Percentiles rank a stretch among this genome's conserved stretches.
Conservation (phyloP, 2,329 filamentous ascomycete species). For the Sporothrix pallida region DNA sequence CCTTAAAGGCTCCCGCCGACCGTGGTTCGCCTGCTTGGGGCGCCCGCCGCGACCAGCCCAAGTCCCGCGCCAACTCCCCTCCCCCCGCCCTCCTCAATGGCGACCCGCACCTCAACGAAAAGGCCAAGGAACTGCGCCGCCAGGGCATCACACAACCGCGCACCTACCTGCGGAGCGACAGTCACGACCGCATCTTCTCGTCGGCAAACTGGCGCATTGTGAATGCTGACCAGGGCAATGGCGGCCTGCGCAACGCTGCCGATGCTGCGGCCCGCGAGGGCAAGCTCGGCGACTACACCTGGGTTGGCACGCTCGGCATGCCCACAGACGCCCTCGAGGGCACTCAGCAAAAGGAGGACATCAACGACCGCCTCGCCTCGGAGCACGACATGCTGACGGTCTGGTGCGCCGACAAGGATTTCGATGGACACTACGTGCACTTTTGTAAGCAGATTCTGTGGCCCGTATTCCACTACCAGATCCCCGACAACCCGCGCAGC, state of each 20-base stretch:
- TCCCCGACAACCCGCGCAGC: constrained; percentile 96
- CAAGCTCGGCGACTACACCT: constrained; percentile 75
- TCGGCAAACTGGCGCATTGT: constrained; percentile 83
- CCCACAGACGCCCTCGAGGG: constrained; percentile 84
- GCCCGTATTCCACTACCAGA: constrained; percentile 98
- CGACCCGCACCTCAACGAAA: constrained; percentile 57
- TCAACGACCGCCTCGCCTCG: constrained; percentile 78
- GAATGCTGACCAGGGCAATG: constrained; percentile 88
- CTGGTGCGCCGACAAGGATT: constrained; percentile 87
- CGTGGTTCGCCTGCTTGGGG: constrained; percentile 80
- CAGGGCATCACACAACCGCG: constrained; percentile 64
- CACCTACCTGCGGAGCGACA: constrained; percentile 60
- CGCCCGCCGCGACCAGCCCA: constrained; percentile 75
- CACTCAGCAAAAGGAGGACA: constrained; percentile 77
- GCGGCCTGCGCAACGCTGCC: constrained; percentile 86
- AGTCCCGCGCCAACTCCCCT: constrained; percentile 73
- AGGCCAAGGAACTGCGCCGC: constrained; percentile 62
- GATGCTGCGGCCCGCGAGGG: constrained; percentile 75
- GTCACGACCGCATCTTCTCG: constrained; percentile 73
- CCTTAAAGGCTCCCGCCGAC: constrained; percentile 64
- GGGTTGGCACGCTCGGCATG: constrained; percentile 92
- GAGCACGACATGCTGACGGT: constrained; percentile 85
- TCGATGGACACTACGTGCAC: constrained; percentile 92
- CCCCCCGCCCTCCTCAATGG: constrained; percentile 79
- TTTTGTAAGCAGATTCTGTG: constrained; percentile 98